A percentile compares a stretch with the other conserved stretches of the same genome.
Conservation (phyloP, 2,329 filamentous ascomycete genomes). For the Microdochium paspali region DNA sequence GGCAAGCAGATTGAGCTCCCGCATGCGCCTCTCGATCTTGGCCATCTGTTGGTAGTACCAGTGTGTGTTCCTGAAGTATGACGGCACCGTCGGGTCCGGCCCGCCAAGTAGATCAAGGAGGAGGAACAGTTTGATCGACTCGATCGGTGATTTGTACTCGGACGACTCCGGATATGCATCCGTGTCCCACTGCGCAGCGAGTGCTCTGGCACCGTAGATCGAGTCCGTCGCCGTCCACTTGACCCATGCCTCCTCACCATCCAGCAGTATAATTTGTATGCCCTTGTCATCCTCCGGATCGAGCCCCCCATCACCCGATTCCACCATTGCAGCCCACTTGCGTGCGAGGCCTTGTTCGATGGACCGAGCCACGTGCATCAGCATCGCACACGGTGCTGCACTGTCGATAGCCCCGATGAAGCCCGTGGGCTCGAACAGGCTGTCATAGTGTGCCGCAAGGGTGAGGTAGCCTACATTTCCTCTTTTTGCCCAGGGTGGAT, state of each 20-base stretch:
- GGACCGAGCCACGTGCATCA: conserved; percentile 75
- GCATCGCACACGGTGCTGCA: conserved; percentile 86
- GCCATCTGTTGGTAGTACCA: conserved; percentile 84
- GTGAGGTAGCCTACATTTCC: conserved; percentile 77
- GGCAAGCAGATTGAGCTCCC: conserved; percentile 49
- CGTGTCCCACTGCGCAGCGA: conserved; percentile 75
- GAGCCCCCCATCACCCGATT: conserved; percentile 39
- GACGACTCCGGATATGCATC: conserved; percentile 60
- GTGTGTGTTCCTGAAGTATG: conserved; percentile 83
- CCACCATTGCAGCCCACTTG: conserved; percentile 71
- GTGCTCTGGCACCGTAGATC: conserved; percentile 71
- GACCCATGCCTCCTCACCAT: conserved; percentile 89
- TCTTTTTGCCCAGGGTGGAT: conserved; percentile 69
- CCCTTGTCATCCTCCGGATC: conserved; percentile 68
- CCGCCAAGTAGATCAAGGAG: conserved; percentile 83
- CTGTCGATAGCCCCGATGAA: conserved; percentile 94
- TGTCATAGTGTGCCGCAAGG: conserved; percentile 91
- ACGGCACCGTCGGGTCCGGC: conserved; percentile 60
- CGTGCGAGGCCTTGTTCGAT: conserved; percentile 70
- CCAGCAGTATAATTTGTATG: conserved; percentile 80
- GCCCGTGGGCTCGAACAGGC: conserved; percentile 66
- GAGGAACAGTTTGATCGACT: conserved; percentile 78
- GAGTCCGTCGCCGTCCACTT: conserved; percentile 75
- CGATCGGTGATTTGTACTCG: conserved; percentile 64
- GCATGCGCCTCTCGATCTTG: conserved; percentile 62